phyloP scores from a whole-genome alignment of 1,284 basidiomycete genomes.

The Porogramme epimiltina region DNA sequence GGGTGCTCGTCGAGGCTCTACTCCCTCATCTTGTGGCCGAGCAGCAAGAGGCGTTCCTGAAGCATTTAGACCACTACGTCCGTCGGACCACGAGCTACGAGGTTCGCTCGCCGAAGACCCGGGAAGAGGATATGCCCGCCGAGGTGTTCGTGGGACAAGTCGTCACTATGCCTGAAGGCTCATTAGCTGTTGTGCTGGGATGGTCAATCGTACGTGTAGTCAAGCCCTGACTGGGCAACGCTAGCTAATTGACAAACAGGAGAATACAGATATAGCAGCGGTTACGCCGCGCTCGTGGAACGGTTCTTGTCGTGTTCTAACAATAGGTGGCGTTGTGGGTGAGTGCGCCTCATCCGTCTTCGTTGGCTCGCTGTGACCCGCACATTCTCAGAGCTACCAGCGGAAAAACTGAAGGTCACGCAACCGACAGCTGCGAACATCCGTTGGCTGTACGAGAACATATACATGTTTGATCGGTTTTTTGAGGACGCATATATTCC shows the following conservation, averaged over 20 bases:
- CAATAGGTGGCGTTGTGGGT: too few relatives aligned
- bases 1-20: slow-evolving; percentile 14
- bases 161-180: neutral
- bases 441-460: neutral
- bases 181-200: neutral
- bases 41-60: neutral
- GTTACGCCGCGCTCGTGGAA: too few relatives aligned
- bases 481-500: too few relatives aligned
- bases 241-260: too few relatives aligned
- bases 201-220: too few relatives aligned
- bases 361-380: too few relatives aligned
- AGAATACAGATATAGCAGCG: too few relatives aligned
- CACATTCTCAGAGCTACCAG: too few relatives aligned
- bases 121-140: neutral
- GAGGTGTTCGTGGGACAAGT: slow-evolving; percentile 18
- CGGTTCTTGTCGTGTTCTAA: too few relatives aligned
- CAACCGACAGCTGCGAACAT: neutral
- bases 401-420: too few relatives aligned
- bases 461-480: neutral
- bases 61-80: neutral
- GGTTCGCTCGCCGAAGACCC: neutral
- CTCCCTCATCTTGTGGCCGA: slow-evolving; percentile 2
- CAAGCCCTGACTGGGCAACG: too few relatives aligned
- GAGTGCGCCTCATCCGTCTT: too few relatives aligned
- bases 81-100: neutral